phyloP scores from a whole-genome alignment of 2,329 filamentous ascomycete species.

The Pseudogymnoascus sp. region DNA sequence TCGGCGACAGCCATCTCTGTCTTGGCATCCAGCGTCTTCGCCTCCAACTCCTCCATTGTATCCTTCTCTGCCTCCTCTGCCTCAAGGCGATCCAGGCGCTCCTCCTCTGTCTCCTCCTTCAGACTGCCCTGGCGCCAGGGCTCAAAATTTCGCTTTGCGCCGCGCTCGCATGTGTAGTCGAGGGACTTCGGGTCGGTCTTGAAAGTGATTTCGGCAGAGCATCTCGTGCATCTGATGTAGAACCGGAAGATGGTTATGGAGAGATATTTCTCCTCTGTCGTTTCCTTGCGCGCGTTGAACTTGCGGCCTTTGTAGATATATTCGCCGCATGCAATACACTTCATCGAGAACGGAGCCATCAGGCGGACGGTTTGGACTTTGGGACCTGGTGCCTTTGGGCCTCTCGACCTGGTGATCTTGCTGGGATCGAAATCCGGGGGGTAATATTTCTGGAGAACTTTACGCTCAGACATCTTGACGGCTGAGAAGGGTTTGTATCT shows the following conservation, averaged over 20 bases:
- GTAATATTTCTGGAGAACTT: slow-evolving; percentile 63
- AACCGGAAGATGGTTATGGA: slow-evolving; percentile 82
- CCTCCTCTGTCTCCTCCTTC: slow-evolving; percentile 74
- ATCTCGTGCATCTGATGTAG: slow-evolving; percentile 84
- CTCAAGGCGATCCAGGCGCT: slow-evolving; percentile 78
- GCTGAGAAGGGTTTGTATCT: neutral
- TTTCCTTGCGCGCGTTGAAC: slow-evolving; percentile 93
- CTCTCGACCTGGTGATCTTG: slow-evolving; percentile 63
- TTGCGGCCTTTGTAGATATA: slow-evolving; percentile 92
- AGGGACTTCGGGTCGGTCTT: slow-evolving; percentile 91
- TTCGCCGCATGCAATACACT: slow-evolving; percentile 61
- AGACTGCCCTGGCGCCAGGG: slow-evolving; percentile 64
- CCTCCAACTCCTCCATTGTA: slow-evolving; percentile 91
- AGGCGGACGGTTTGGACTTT: slow-evolving; percentile 80
- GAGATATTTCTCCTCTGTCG: slow-evolving; percentile 82
- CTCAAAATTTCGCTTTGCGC: slow-evolving; percentile 89
- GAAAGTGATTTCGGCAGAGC: slow-evolving; percentile 82
- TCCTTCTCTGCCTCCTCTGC: slow-evolving; percentile 73
- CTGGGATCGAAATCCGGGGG: slow-evolving; percentile 86
- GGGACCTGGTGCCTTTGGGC: slow-evolving; percentile 64
- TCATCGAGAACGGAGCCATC: slow-evolving; percentile 83
- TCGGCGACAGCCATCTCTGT: slow-evolving; percentile 95
- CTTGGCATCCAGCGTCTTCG: slow-evolving; percentile 87
- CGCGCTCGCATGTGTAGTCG: slow-evolving; percentile 73
- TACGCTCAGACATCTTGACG: slow-evolving; percentile 70